Conservation (phyloP, 169 alveolate species). For the Eimeria falciformis region DNA sequence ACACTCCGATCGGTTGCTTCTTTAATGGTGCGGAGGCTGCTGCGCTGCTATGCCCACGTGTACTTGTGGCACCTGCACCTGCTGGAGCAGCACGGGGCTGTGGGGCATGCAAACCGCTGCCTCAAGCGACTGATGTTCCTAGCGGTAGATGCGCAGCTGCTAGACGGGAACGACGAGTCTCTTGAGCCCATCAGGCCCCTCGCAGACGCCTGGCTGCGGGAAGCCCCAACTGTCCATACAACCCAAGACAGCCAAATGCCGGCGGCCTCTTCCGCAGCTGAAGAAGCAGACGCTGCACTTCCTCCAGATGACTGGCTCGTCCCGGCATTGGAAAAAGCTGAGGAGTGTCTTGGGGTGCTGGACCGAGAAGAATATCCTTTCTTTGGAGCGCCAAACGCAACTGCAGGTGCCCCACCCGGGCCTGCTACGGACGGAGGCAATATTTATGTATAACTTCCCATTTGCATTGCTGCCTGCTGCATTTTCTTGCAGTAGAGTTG, state of each 20-base stretch:
- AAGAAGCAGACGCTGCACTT: neutral
- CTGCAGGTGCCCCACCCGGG: too few species aligned
- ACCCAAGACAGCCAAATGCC: neutral
- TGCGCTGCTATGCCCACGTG: slow-evolving; percentile 52
- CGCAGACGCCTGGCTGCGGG: slow-evolving; percentile 4
- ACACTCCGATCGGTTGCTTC: neutral
- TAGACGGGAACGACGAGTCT: neutral
- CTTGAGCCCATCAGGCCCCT: slow-evolving; percentile 7
- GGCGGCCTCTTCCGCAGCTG: too few species aligned
- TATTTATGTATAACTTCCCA: too few species aligned
- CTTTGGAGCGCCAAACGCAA: neutral
- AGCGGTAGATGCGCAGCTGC: neutral
- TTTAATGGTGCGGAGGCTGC: slow-evolving; percentile 25
- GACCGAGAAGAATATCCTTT: slow-evolving; percentile 16
- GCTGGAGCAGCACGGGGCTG: slow-evolving; percentile 40
- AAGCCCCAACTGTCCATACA: neutral
- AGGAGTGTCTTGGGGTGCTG: neutral
- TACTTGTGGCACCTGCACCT: slow-evolving; percentile 28
- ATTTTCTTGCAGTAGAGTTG: too few species aligned
- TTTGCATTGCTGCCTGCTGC: too few species aligned
- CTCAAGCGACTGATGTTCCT: slow-evolving; percentile 10
- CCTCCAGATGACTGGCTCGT: slow-evolving; percentile 23
- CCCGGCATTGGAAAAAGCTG: slow-evolving; percentile 32
- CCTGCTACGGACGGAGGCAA: too few species aligned
- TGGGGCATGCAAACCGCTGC: slow-evolving; percentile 34